Evolutionary conservation across 176 grass and related monocot species (phyloP).

Genomic region (Ampelocalamus luodianensis): DNA sequence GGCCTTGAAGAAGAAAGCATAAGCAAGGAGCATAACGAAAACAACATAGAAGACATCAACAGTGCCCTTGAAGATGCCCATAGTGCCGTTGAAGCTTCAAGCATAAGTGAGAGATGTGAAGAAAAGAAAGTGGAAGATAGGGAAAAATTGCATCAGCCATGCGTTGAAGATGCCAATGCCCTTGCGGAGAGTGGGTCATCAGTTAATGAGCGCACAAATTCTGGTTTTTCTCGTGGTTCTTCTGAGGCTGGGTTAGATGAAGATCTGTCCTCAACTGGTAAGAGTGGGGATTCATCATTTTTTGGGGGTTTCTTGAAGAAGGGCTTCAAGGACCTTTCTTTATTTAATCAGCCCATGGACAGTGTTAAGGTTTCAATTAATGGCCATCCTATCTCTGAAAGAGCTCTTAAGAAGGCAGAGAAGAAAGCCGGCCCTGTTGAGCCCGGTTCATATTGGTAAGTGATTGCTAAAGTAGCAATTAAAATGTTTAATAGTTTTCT

Average conservation of each 20-base stretch:
- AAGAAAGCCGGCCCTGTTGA: slow-evolving; percentile 84
- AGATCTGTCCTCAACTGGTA: slow-evolving; percentile 62
- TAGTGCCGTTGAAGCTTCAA: slow-evolving; percentile 2
- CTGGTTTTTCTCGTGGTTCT: slow-evolving; percentile 72
- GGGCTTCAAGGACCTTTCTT: slow-evolving; percentile 69
- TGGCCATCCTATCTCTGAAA: slow-evolving; percentile 87
- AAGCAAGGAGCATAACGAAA: slow-evolving; percentile 20
- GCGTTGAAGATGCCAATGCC: slow-evolving; percentile 49
- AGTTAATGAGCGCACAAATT: slow-evolving; percentile 60
- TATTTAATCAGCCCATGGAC: slow-evolving; percentile 68
- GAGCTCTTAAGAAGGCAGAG: slow-evolving; percentile 87
- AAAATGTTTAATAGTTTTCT: not conserved
- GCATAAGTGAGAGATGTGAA: slow-evolving; percentile 42
- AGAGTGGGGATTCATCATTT: slow-evolving; percentile 78
- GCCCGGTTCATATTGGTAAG: slow-evolving; percentile 94
- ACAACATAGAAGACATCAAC: slow-evolving; percentile 38
- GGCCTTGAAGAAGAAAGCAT: slow-evolving; percentile 17
- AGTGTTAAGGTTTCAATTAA: slow-evolving; percentile 83
- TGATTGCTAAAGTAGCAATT: slow-evolving; percentile 21
- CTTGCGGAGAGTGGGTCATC: slow-evolving; percentile 60
- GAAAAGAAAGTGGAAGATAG: slow-evolving; percentile 44
- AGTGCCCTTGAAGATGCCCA: slow-evolving; percentile 30
- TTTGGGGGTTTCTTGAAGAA: slow-evolving; percentile 83
- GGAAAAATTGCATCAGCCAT: slow-evolving; percentile 35
- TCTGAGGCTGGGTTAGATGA: slow-evolving; percentile 68